Evolutionary conservation across 768 basidiomycete genomes (phyloP), one percentile per base, ranked within the genome.

Genomic region (Terana coerulea): DNA sequence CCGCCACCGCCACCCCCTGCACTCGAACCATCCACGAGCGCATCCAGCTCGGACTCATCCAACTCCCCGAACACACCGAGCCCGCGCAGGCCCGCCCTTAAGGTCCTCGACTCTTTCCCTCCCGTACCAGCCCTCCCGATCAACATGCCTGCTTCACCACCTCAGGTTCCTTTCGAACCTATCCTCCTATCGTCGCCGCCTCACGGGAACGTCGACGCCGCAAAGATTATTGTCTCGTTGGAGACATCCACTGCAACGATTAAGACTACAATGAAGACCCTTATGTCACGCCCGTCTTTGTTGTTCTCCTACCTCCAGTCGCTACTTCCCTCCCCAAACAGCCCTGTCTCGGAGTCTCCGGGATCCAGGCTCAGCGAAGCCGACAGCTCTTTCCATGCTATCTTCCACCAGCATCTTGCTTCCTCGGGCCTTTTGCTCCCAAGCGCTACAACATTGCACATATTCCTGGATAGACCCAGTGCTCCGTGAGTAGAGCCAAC

Each of bases 381-480:
- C 35, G 75, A 77, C 19, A 60, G 62, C 41, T 61, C 69, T 11
- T 73, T 86, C 61, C 75, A 73, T 15, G 63, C 77, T 0, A 72
- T 76, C 53, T 84, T 88, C 62, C 78, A 75, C 34, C 75, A 79
- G 25, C 87, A 89, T 57, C 77, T 88, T 7, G 67, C 77, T 12
- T 78, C 83, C 6, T 79, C 81, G 49, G 84, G 82, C 5, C 67
- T 80, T 33, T 62, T 84, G 3, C 59, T 69, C 1, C 75, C 72
- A 22, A 62, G 74, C 2, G 72, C 78, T 5, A 68, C 69, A 31
- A 72, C 67, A 37, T 66, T 91, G 30, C 86, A 90, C 55, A 59
- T 92, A 12, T 93, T 93, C 69, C 71, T 93, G 21, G 90, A 93
- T 62, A 75, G 90, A 22, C 78, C 90, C 0, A 90, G 89, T 59